Evolutionary conservation across 2,329 filamentous ascomycete species (phyloP).

Genomic region (Pestalotiopsis sp.): DNA sequence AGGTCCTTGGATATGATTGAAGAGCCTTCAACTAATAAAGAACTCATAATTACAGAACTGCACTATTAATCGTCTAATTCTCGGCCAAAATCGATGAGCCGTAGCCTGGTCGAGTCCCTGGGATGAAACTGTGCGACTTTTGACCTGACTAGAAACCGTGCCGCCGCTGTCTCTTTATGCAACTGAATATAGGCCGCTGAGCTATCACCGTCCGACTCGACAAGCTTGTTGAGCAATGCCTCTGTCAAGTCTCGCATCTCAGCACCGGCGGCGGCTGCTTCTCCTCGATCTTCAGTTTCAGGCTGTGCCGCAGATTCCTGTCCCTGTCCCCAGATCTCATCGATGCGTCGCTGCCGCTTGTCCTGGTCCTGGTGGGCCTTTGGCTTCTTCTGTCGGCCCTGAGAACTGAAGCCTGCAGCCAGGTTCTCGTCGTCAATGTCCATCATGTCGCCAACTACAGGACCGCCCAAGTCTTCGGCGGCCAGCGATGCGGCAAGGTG

Average conservation of each 20-base stretch:
- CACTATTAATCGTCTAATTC: slow-evolving; percentile 56
- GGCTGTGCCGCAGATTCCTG: slow-evolving; percentile 25
- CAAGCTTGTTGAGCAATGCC: slow-evolving; percentile 60
- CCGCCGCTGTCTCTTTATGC: slow-evolving; percentile 63
- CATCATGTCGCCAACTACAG: slow-evolving; percentile 76
- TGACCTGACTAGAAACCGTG: slow-evolving; percentile 65
- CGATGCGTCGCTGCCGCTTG: slow-evolving; percentile 62
- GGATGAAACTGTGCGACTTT: slow-evolving; percentile 71
- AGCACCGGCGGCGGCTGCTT: slow-evolving; percentile 51
- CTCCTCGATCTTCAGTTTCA: slow-evolving; percentile 40
- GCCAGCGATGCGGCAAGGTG: slow-evolving; percentile 76
- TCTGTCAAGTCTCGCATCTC: slow-evolving; percentile 66
- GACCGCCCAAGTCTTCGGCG: slow-evolving; percentile 81
- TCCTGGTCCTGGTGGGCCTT: slow-evolving; percentile 48
- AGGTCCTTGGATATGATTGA: background rate
- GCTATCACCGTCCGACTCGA: slow-evolving; percentile 56
- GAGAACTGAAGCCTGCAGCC: slow-evolving; percentile 61
- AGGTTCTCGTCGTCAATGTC: slow-evolving; percentile 65
- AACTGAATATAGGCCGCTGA: slow-evolving; percentile 62
- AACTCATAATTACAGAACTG: too few relatives aligned
- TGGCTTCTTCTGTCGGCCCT: slow-evolving; percentile 57
- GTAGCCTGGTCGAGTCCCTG: slow-evolving; percentile 61
- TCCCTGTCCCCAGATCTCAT: slow-evolving; percentile 62
- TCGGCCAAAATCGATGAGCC: slow-evolving; percentile 66
- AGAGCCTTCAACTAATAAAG: background rate